Evolutionary conservation across 345 rosid genomes (phyloP).

Genomic region (Camelina hispida): DNA sequence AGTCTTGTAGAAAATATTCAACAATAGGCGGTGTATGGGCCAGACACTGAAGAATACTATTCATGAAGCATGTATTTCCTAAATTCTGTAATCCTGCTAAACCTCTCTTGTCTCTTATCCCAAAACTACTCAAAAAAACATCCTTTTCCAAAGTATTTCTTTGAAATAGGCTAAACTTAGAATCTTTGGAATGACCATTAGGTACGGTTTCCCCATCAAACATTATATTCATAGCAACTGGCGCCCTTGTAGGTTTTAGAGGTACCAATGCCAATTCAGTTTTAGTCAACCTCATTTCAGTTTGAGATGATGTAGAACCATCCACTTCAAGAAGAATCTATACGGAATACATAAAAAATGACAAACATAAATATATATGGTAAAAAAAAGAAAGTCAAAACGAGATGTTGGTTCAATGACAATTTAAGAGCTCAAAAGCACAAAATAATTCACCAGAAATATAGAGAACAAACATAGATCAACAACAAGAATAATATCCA

Average conservation of each 20-base stretch:
- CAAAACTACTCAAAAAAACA: slow-evolving; percentile 46
- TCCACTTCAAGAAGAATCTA: slow-evolving; percentile 86
- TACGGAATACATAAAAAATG: slow-evolving; percentile 38
- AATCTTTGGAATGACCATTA: slow-evolving; percentile 66
- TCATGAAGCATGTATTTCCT: slow-evolving; percentile 98
- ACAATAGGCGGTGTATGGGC: slow-evolving; percentile 84
- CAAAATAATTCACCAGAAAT: background rate
- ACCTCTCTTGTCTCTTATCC: slow-evolving; percentile 71
- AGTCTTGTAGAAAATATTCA: slow-evolving; percentile 85
- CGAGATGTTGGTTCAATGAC: slow-evolving; percentile 9
- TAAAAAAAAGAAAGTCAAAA: slow-evolving; percentile 14
- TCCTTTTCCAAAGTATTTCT: slow-evolving; percentile 49
- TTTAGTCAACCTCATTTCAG: slow-evolving; percentile 63
- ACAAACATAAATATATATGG: slow-evolving; percentile 11
- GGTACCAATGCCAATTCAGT: slow-evolving; percentile 79
- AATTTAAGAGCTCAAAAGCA: background rate
- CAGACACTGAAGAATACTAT: slow-evolving; percentile 90
- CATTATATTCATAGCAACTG: slow-evolving; percentile 50
- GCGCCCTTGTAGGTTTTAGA: slow-evolving; percentile 60
- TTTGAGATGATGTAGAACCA: slow-evolving; percentile 48
- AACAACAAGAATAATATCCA: slow-evolving; percentile 8
- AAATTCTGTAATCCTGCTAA: slow-evolving; percentile 90
- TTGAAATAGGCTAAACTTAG: slow-evolving; percentile 49
- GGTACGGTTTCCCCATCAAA: slow-evolving; percentile 73
- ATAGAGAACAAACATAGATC: background rate